Conservation (phyloP, 495 filamentous ascomycete genomes). For the Penicillium soppii region DNA sequence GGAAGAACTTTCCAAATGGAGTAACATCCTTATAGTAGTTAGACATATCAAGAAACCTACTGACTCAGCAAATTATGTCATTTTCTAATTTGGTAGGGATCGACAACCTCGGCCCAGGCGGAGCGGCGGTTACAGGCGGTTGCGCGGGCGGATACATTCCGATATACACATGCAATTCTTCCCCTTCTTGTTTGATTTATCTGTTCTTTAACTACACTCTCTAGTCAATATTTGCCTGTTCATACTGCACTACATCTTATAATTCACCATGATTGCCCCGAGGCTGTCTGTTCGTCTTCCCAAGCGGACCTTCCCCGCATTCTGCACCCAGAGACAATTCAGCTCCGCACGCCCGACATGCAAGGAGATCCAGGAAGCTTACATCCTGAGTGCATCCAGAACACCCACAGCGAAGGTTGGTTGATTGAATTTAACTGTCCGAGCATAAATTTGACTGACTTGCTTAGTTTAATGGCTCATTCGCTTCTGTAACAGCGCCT, state of each 20-base stretch:
- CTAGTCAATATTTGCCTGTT: not conserved
- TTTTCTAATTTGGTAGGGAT: conserved; percentile 13
- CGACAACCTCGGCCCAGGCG: conserved; percentile 32
- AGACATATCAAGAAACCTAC: not conserved
- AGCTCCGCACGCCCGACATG: conserved; percentile 56
- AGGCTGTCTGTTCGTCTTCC: conserved; percentile 30
- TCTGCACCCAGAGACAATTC: conserved; percentile 62
- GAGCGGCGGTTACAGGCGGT: conserved; percentile 30
- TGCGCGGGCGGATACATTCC: conserved; percentile 10
- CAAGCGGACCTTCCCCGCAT: conserved; percentile 37
- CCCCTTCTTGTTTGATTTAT: not conserved
- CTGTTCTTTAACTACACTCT: not conserved
- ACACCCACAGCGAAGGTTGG: conserved; percentile 85
- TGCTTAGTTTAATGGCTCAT: conserved; percentile 85
- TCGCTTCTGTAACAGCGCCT: conserved; percentile 76
- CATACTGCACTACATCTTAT: not conserved
- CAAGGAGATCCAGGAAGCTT: conserved; percentile 80
- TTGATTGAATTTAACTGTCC: not conserved
- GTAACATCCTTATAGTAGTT: conserved; percentile 8
- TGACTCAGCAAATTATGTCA: conserved; percentile 16
- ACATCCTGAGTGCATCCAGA: conserved; percentile 83
- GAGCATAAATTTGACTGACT: not conserved
- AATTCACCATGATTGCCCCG: conserved; percentile 26
- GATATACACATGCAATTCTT: not conserved
- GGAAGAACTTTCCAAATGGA: conserved; percentile 22